Percentiles rank a stretch among this genome's conserved stretches.
phyloP scores from a whole-genome alignment of 768 basidiomycete genomes.

The Panaeolus papilionaceus region DNA sequence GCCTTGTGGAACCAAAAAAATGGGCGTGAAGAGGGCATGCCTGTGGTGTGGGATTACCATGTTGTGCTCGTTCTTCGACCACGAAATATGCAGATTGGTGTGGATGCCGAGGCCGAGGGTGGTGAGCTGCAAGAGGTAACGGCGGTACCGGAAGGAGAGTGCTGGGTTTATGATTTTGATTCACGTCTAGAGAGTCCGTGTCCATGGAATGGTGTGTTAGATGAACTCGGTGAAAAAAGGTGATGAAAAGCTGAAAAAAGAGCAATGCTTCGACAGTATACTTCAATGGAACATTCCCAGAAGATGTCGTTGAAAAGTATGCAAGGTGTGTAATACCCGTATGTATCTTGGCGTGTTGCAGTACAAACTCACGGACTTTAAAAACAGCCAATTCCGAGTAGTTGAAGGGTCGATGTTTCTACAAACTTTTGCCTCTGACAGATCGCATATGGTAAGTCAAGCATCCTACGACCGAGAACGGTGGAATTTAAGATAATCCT shows the following conservation, averaged over 20 bases:
- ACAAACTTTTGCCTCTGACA: conserved; percentile 72
- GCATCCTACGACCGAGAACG: conserved; percentile 1
- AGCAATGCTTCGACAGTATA: conserved; percentile 43
- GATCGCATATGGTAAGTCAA: conserved; percentile 73
- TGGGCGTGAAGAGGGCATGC: conserved; percentile 35
- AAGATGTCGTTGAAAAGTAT: conserved; percentile 41
- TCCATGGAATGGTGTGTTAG: conserved; percentile 49
- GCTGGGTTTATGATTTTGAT: conserved; percentile 79
- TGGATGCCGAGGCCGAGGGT: neutral
- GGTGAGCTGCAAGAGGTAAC: conserved; percentile 14
- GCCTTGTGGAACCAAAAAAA: conserved; percentile 69
- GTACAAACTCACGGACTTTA: neutral
- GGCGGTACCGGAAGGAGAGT: conserved; percentile 22
- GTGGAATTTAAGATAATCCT: neutral
- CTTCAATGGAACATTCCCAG: conserved; percentile 49
- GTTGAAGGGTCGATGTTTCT: conserved; percentile 58
- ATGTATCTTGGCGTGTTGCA: neutral
- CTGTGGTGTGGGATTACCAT: conserved; percentile 80
- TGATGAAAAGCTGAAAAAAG: neutral
- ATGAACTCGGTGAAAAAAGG: neutral
- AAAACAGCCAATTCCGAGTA: conserved; percentile 63
- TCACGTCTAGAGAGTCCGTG: conserved; percentile 58
- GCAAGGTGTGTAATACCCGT: conserved; percentile 45
- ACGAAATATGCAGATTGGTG: conserved; percentile 22
- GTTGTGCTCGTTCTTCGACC: conserved; percentile 62